phyloP scores from a whole-genome alignment of 23 red algal genomes.

The Gracilaria caudata region DNA sequence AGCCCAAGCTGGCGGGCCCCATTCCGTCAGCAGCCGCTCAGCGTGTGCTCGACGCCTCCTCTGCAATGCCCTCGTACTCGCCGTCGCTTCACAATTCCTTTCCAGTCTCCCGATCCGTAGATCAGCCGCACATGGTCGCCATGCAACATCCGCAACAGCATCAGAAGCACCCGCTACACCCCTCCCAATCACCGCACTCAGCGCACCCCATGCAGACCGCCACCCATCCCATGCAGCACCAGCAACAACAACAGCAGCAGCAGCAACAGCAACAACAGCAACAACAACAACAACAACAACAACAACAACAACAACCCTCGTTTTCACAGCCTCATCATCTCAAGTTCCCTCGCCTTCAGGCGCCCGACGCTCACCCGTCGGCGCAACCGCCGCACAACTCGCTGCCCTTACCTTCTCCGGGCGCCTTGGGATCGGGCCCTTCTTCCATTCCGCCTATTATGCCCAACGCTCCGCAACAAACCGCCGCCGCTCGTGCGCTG shows the following conservation, averaged over 20 bases:
- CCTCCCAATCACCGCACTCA: not conserved
- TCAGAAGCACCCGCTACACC: slow-evolving; percentile 5
- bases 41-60: not conserved
- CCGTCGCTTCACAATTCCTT: slow-evolving; percentile 10
- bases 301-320: not conserved
- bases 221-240: slow-evolving; percentile 7
- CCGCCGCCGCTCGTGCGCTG: not conserved
- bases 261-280: not conserved
- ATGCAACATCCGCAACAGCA: slow-evolving; percentile 12
- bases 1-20: not conserved
- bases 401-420: slow-evolving; percentile 1
- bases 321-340: slow-evolving; percentile 16
- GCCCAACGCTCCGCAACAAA: slow-evolving; percentile 28
- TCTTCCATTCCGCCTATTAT: slow-evolving; percentile 32
- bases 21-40: not conserved
- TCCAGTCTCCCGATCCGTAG: slow-evolving; percentile 1
- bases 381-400: slow-evolving; percentile 1
- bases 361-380: not conserved
- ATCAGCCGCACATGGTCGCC: slow-evolving; percentile 4
- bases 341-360: slow-evolving; percentile 36
- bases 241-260: not conserved
- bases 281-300: not conserved
- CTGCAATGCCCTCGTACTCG: slow-evolving; percentile 15
- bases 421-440: not conserved
- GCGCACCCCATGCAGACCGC: slow-evolving; percentile 9